Evolutionary conservation across 352 stramenopile species (phyloP), one percentile per base, ranked within the genome.

Genomic region (Phytophthora niederhauseri): DNA sequence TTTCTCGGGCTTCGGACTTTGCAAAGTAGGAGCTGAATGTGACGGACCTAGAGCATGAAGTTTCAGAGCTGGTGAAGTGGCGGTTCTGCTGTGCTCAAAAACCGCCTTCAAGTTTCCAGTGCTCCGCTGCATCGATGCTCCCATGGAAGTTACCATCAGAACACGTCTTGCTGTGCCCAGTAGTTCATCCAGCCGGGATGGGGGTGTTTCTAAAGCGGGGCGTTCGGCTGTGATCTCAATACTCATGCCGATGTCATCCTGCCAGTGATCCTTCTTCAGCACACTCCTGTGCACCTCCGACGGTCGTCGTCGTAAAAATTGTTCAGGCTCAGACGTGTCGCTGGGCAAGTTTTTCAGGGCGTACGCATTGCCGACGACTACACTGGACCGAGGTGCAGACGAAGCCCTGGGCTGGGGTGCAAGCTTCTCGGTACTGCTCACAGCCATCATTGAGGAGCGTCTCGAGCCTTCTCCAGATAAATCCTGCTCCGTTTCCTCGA

Each of bases 141-240:
- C 64, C 9, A 66, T 20, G 0, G 59, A 11, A 46, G 63, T 71
- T 7, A 61, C 54, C 49, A 67, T 15, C 54, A 69, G 62, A 48
- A 72, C 61, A 24, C 61, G 66, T 19, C 62, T 66, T 14, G 64
- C 54, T 45, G 50, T 72, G 11, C 24, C 71, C 22, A 68, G 43
- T 8, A 68, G 31, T 56, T 50, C 49, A 70, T 70, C 43, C 38
- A 66, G 43, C 17, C 46, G 51, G 46, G 22, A 68, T 50, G 64
- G 53, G 19, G 64, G 53, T 1, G 57, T 64, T 49, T 70, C 53
- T 9, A 61, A 55, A 49, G 54, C 48, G 12, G 81, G 82, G 0
- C 78, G 72, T 55, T 92, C 75, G 8, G 73, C 66, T 0, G 84
- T 91, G 67, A 92, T 90, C 53, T 91, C 84, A 11, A 87, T 58